A percentile compares a stretch with the other conserved stretches of the same genome.
These are phyloP conservation scores for Phylloboletellus chloephorus DNA, from an alignment of 1,284 basidiomycete genomes.

Conservation along the genomic window DNA sequence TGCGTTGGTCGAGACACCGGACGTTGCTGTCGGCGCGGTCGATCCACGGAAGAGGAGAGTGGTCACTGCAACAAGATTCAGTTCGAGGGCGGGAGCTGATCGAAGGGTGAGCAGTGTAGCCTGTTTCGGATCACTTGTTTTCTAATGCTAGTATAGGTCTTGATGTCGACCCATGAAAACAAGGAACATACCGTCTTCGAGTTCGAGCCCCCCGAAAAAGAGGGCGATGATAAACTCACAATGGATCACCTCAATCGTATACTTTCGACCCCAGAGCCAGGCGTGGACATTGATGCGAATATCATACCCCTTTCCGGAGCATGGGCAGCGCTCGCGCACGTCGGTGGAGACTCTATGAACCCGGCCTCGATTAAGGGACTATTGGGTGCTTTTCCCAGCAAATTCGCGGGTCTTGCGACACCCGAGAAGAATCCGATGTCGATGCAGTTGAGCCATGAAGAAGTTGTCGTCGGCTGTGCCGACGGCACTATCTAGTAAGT, in stretches of 20 bases:
- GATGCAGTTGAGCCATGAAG: slow-evolving; percentile 81
- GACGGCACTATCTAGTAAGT: slow-evolving; percentile 85
- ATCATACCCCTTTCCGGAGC: slow-evolving; percentile 60
- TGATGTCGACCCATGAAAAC: slow-evolving; percentile 72
- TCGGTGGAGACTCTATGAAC: slow-evolving; percentile 33
- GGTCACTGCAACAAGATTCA: slow-evolving; percentile 81
- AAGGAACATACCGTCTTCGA: slow-evolving; percentile 34
- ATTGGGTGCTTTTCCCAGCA: slow-evolving; percentile 52
- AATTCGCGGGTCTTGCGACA: slow-evolving; percentile 68
- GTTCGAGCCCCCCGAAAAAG: slow-evolving; percentile 31
- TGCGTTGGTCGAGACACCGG: slow-evolving; percentile 77
- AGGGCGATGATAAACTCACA: slow-evolving; percentile 12
- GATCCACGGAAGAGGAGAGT: slow-evolving; percentile 77
- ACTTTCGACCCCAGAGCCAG: slow-evolving; percentile 22
- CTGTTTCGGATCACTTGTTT: slow-evolving; percentile 1
- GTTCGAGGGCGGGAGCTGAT: slow-evolving; percentile 73
- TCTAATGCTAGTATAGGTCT: slow-evolving; percentile 46
- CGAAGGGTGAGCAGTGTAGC: slow-evolving; percentile 49
- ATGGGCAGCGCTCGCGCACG: slow-evolving; percentile 57
- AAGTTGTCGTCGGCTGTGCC: slow-evolving; percentile 80
- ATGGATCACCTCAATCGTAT: slow-evolving; percentile 15
- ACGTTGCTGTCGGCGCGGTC: slow-evolving; percentile 77
- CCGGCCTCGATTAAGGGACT: slow-evolving; percentile 48
- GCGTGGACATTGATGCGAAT: slow-evolving; percentile 55
- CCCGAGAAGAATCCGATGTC: slow-evolving; percentile 87